Conservation (phyloP, 495 filamentous ascomycete species). For the Trichoderma orchidacearum region DNA sequence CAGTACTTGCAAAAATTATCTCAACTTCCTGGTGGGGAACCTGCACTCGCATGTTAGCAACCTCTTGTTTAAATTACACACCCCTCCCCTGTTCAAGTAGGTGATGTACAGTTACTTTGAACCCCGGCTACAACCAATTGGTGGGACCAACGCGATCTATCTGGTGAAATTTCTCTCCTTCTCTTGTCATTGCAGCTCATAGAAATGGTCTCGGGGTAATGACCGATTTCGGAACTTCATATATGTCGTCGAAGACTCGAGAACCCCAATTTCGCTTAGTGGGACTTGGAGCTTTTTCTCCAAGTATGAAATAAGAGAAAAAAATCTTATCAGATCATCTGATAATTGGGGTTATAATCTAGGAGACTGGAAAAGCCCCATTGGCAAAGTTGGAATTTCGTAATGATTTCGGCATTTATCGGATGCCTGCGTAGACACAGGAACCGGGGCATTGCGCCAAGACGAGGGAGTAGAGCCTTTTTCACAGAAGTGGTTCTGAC, state of each 20-base stretch:
- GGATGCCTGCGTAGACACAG: background rate
- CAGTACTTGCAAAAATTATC: background rate
- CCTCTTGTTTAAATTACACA: background rate
- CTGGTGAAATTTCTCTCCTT: background rate
- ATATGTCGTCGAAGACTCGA: background rate
- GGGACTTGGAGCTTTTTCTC: background rate
- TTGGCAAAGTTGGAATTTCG: background rate
- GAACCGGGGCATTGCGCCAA: background rate
- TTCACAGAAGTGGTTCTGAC: background rate
- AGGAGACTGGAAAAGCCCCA: background rate
- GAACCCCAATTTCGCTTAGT: background rate
- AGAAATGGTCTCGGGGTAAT: no score
- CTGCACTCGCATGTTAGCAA: background rate
- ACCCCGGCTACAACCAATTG: background rate
- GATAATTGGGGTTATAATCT: background rate
- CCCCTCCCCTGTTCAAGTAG: background rate
- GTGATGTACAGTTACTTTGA: background rate
- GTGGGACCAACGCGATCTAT: background rate
- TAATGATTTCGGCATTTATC: background rate
- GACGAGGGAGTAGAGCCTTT: background rate
- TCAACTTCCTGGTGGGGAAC: background rate
- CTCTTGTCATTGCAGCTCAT: no score
- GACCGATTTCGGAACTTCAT: background rate
- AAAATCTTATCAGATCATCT: slow-evolving; percentile 5
- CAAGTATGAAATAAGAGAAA: no score